Conservation (phyloP, 2,329 filamentous ascomycete genomes). For the Hypoxylon sp. region DNA sequence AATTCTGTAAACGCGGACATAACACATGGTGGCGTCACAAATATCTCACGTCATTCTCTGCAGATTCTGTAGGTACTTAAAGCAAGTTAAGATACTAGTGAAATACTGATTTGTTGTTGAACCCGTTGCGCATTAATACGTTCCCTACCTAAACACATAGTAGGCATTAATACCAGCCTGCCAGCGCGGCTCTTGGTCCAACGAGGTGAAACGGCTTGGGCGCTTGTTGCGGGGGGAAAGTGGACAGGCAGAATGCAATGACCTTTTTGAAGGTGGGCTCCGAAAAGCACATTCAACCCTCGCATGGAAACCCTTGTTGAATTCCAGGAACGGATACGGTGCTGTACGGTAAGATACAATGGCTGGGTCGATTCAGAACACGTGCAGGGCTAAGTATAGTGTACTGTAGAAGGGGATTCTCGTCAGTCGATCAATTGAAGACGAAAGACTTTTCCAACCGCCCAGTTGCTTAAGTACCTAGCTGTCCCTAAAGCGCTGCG, state of each 20-base stretch:
- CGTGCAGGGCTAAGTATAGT: slow-evolving; percentile 24
- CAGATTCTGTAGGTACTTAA: background rate
- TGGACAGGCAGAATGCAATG: slow-evolving; percentile 20
- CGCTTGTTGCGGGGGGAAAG: slow-evolving; percentile 17
- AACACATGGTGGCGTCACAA: background rate
- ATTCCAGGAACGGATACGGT: slow-evolving; percentile 9
- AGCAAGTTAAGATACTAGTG: slow-evolving; percentile 3
- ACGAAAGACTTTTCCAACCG: slow-evolving; percentile 20
- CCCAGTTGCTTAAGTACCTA: background rate
- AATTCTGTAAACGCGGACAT: background rate
- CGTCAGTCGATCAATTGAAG: slow-evolving; percentile 22
- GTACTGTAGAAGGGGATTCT: slow-evolving; percentile 12
- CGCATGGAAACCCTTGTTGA: slow-evolving; percentile 8
- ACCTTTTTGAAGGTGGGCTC: slow-evolving; percentile 25
- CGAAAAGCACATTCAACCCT: slow-evolving; percentile 1
- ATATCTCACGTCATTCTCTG: background rate
- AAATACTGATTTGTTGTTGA: background rate
- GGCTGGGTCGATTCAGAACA: slow-evolving; percentile 16
- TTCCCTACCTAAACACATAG: too few relatives aligned
- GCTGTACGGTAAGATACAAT: background rate
- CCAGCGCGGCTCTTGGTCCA: slow-evolving; percentile 32
- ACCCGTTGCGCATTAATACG: background rate
- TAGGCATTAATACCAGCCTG: too few relatives aligned
- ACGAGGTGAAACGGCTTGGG: slow-evolving; percentile 9
- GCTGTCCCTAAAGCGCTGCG: background rate